Conservation (phyloP, 306 rosid genomes). For the Vigna unguiculata region DNA sequence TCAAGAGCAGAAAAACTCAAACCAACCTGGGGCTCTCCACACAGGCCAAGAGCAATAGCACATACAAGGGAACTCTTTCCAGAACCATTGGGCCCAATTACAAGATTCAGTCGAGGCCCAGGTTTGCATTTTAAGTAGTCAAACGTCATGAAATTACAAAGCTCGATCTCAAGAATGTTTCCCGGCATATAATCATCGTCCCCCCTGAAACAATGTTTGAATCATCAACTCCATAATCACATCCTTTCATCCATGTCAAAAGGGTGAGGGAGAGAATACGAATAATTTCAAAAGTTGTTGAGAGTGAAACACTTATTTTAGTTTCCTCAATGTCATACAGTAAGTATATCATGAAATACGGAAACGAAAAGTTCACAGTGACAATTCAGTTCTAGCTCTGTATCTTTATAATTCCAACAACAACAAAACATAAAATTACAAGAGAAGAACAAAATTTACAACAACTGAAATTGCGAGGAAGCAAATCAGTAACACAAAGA, state of each 20-base stretch:
- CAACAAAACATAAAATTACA: background rate
- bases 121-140: constrained; percentile 82
- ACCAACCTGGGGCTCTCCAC: constrained; percentile 98
- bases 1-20: constrained; percentile 13
- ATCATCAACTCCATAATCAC: constrained; percentile 31
- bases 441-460: background rate
- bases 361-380: no score
- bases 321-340: background rate
- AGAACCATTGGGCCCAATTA: constrained; percentile 95
- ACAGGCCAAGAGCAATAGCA: constrained; percentile 96
- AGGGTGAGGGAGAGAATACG: background rate
- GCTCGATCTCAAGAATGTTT: constrained; percentile 89
- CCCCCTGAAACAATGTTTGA: constrained; percentile 66
- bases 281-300: background rate
- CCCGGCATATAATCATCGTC: constrained; percentile 98
- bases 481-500: background rate
- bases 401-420: constrained; percentile 21
- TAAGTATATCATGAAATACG: background rate
- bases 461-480: constrained; percentile 16
- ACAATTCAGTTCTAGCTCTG: background rate
- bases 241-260: background rate
- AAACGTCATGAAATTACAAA: constrained; percentile 89
- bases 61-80: constrained; percentile 98
- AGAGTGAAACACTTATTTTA: background rate
- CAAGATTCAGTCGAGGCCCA: constrained; percentile 87